A percentile compares a stretch with the other conserved stretches of the same genome.
Evolutionary conservation across 1,139 yeast genomes (phyloP).

Genomic region (Taiozyma onychis): DNA sequence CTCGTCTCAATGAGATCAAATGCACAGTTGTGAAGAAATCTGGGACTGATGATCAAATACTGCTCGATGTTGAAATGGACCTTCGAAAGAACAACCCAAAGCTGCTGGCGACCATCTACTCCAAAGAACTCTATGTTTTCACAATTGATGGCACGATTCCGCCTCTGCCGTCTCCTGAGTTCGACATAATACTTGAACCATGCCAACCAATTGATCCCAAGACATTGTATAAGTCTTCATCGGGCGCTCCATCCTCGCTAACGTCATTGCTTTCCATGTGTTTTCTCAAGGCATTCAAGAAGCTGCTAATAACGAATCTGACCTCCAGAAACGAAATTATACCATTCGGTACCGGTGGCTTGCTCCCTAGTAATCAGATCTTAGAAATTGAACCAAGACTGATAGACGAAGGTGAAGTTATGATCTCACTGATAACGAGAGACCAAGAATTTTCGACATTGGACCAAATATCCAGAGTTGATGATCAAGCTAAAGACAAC

Average conservation of each 20-base stretch:
- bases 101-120: slow-evolving; percentile 51
- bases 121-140: slow-evolving; percentile 59
- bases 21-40: slow-evolving; percentile 13
- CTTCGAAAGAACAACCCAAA: slow-evolving; percentile 47
- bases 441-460: slow-evolving; percentile 25
- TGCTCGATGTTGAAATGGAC: slow-evolving; percentile 55
- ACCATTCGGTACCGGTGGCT: slow-evolving; percentile 52
- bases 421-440: slow-evolving; percentile 31
- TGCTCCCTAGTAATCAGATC: slow-evolving; percentile 27
- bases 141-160: slow-evolving; percentile 33
- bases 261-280: slow-evolving; percentile 33
- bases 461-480: neutral
- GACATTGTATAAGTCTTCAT: slow-evolving; percentile 25
- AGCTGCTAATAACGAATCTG: slow-evolving; percentile 43
- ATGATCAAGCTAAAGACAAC: slow-evolving; percentile 19
- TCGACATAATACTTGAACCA: slow-evolving; percentile 31
- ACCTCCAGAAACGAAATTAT: slow-evolving; percentile 35
- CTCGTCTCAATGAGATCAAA: slow-evolving; percentile 14
- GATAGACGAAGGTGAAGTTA: slow-evolving; percentile 46
- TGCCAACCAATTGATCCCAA: slow-evolving; percentile 30
- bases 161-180: slow-evolving; percentile 27
- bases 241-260: slow-evolving; percentile 14
- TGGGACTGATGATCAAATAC: slow-evolving; percentile 30
- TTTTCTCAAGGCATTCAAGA: slow-evolving; percentile 57
- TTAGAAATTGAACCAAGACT: slow-evolving; percentile 53